Evolutionary conservation across 129 eudicot genomes (phyloP).

Genomic region (Pittosporum tobira): DNA sequence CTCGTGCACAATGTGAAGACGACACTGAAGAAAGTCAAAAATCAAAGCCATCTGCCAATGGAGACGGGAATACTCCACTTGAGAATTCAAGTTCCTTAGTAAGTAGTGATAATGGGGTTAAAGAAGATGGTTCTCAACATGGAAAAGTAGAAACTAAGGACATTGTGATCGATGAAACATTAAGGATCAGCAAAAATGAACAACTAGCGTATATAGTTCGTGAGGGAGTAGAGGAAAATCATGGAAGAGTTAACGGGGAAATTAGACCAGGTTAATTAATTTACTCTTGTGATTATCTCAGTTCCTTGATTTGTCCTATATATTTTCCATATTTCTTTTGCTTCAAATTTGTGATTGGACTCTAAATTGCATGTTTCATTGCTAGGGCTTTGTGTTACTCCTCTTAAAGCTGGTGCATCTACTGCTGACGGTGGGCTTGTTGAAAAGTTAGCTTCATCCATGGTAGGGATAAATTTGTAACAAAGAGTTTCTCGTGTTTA

Average conservation of each 20-base stretch:
- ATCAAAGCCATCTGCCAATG: slow-evolving; percentile 17
- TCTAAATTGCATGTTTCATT: not conserved
- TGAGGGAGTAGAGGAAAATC: slow-evolving; percentile 12
- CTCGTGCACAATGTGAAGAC: slow-evolving; percentile 24
- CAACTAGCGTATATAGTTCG: slow-evolving; percentile 11
- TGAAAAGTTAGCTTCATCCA: slow-evolving; percentile 14
- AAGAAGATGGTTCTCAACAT: slow-evolving; percentile 26
- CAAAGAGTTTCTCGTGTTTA: not conserved
- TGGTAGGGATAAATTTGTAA: slow-evolving; percentile 17
- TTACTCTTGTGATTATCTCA: slow-evolving; percentile 1
- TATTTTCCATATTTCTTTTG: not conserved
- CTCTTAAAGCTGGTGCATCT: slow-evolving; percentile 6
- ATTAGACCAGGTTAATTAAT: slow-evolving; percentile 12
- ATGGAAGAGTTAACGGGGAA: slow-evolving; percentile 14
- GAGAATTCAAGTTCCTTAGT: slow-evolving; percentile 28
- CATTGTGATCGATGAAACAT: slow-evolving; percentile 18
- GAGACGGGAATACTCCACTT: slow-evolving; percentile 20
- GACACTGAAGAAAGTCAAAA: slow-evolving; percentile 28
- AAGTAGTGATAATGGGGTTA: slow-evolving; percentile 29
- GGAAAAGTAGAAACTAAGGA: slow-evolving; percentile 19
- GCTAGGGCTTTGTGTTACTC: slow-evolving; percentile 12
- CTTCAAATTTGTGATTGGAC: not conserved
- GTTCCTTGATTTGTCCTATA: not conserved
- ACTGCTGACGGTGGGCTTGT: slow-evolving; percentile 10
- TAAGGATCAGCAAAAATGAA: slow-evolving; percentile 21